These are phyloP conservation scores for Auriscalpium orientale DNA, from an alignment of 768 basidiomycete genomes.

Conservation along the genomic window DNA sequence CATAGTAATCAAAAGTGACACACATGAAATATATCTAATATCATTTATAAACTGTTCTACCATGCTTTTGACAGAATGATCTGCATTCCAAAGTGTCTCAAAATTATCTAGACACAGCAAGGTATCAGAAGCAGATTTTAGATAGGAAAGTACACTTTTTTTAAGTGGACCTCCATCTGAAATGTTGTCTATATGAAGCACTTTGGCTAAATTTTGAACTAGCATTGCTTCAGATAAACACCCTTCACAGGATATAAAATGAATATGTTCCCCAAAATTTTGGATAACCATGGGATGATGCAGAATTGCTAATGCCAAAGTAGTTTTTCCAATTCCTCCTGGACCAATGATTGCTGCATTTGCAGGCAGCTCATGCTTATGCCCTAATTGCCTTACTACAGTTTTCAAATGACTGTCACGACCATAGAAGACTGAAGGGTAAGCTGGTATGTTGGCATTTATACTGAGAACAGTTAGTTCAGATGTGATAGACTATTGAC, in stretches of 20 bases:
- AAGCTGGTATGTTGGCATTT: background rate
- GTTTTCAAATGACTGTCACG: background rate
- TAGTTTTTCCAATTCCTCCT: constrained; percentile 35
- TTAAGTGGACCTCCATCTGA: background rate
- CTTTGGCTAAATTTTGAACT: constrained; percentile 18
- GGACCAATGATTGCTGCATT: constrained; percentile 11
- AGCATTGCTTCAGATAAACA: constrained; percentile 19
- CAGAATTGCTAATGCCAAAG: constrained; percentile 26
- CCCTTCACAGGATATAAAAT: constrained; percentile 29
- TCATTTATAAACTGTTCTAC: background rate
- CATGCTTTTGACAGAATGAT: background rate
- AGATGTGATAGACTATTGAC: background rate
- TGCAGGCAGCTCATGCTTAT: background rate
- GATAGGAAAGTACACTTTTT: background rate
- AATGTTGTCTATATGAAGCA: background rate
- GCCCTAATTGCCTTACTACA: background rate
- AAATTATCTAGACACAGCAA: constrained; percentile 34
- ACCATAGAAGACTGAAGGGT: background rate
- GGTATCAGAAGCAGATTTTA: constrained; percentile 13
- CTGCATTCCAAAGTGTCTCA: constrained; percentile 31
- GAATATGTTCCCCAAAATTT: constrained; percentile 17
- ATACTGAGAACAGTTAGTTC: background rate
- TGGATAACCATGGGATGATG: constrained; percentile 16
- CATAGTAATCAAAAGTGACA: constrained; percentile 4
- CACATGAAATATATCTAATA: background rate